phyloP scores from a whole-genome alignment of 768 basidiomycete genomes.

The Krasilnikovozyma curviuscula region DNA sequence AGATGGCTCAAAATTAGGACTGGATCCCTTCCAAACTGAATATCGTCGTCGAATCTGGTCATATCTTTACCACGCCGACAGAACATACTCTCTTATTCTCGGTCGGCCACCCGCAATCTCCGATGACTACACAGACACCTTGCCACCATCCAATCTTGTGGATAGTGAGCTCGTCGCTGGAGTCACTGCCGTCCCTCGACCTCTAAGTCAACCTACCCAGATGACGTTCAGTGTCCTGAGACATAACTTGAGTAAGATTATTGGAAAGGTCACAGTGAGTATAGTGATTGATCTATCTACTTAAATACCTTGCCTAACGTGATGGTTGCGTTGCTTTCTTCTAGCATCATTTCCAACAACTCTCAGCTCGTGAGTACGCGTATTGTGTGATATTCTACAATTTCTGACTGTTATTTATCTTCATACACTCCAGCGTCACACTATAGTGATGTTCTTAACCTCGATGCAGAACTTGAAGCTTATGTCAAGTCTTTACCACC shows the following conservation, averaged over 20 bases:
- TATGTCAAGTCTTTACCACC: conserved; percentile 61
- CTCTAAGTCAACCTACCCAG: conserved; percentile 44
- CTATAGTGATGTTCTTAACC: conserved; percentile 58
- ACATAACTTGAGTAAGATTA: conserved; percentile 60
- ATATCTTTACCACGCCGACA: conserved; percentile 70
- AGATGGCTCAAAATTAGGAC: conserved; percentile 53
- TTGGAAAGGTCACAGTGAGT: conserved; percentile 35
- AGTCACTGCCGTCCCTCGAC: conserved; percentile 17
- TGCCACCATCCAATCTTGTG: conserved; percentile 38
- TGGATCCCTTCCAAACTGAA: conserved; percentile 50
- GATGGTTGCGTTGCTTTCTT: conserved; percentile 30
- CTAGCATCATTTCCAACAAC: conserved; percentile 81
- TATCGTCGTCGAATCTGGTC: conserved; percentile 81
- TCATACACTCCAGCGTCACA: too few species aligned
- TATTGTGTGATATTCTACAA: too few species aligned
- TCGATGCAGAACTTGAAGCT: conserved; percentile 65
- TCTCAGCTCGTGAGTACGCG: too few species aligned
- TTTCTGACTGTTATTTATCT: too few species aligned
- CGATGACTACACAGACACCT: conserved; percentile 70
- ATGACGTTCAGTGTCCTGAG: conserved; percentile 79
- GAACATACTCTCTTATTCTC: conserved; percentile 75
- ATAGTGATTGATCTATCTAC: too few species aligned
- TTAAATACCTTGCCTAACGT: background rate
- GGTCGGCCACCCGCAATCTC: conserved; percentile 66
- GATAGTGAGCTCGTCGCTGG: conserved; percentile 16